Evolutionary conservation across 2,329 filamentous ascomycete species (phyloP), one percentile per base, ranked within the genome.

Genomic region (Cladophialophora immunda): DNA sequence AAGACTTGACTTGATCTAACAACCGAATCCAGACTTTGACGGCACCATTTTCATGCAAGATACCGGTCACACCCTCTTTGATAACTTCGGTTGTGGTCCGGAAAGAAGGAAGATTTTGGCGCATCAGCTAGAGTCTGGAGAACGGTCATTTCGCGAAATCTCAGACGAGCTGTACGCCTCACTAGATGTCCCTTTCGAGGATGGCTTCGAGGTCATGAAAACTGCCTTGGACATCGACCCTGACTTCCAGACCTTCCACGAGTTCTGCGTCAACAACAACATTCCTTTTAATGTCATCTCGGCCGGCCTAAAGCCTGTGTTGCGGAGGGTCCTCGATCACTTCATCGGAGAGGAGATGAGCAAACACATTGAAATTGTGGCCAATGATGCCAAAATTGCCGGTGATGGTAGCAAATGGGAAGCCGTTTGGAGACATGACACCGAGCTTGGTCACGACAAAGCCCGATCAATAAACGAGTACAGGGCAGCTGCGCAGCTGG

Each of bases 11-110:
- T 9, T 27, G 19, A 34, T 50, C 62, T 71, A 68, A 72, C 60
- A 54, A 50, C 64, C 56, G 4, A 41, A 62, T 57, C 32, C 66
- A 89, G 88, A 91, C 77, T 91, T 91, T 72, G 89, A 91, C 76
- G 89, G 89, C 69, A 91, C 89, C 3, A 91, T 91, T 69, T 90
- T 90, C 81, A 89, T 89, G 83, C 87, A 90, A 81, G 87, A 90
- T 72, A 90, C 87, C 1, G 89, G 89, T 53, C 89, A 91, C 75
- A 84, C 90, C 70, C 85, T 91, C 58, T 89, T 90, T 77, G 88
- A 90, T 75, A 82, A 82, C 72, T 84, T 88, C 70, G 88, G 89
- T 59, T 90, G 88, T 76, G 89, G 89, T 30, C 78, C 81, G 25
- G 81, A 84, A 68, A 81, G 81, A 65, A 84, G 88, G 58, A 78